Base-by-base conservation (phyloP, 352 stramenopile genomes). In the Sclerospora graminicola region DNA sequence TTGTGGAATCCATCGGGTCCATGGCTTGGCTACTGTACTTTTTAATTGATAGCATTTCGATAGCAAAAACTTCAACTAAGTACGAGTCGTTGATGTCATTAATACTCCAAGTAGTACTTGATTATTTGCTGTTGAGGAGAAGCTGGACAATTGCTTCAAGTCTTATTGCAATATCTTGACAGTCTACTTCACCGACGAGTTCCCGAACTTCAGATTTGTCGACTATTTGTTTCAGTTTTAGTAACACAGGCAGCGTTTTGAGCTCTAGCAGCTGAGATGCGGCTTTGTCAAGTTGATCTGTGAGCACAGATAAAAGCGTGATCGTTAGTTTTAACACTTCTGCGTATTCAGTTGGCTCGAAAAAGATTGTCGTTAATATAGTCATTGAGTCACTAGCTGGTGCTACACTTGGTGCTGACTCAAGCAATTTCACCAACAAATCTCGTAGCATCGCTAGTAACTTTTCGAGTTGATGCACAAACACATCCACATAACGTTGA, bases 251-350 rank as follows among this genome's bases (percentile, higher is more conserved):
- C 30, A 72, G 33, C 15, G 46, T 29, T 32, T 59, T 67, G 20
- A 89, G 48, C 10, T 73, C 56, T 9, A 86, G 41, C 16, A 83
- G 50, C 31, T 59, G 35, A 14, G 51, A 31, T n/a, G 63, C 49
- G 7, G 51, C 37, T 11, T 15, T 29, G 6, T 66, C 57, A 5
- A 84, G 33, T 29, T 81, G 61, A 23, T 72, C 66, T 0, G 74
- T 54, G 14, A 86, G 18, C 1, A 71, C 45, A 47, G 66, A 67
- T 6, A 83, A 44, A 2, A 86, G 38, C 26, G 77, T 82, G 9
- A 86, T 44, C 0, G 46, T 45, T 8, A 89, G 39, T 10, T 69
- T 65, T 15, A 82, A n/a, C 13, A 89, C 47, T 60, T 89, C 73
- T 19, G 63, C 51, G 18, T 66, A 69, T 52, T 89, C 76, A 0